Base-by-base conservation (phyloP, 140 eudicot species). In the Flaveria floridana region DNA sequence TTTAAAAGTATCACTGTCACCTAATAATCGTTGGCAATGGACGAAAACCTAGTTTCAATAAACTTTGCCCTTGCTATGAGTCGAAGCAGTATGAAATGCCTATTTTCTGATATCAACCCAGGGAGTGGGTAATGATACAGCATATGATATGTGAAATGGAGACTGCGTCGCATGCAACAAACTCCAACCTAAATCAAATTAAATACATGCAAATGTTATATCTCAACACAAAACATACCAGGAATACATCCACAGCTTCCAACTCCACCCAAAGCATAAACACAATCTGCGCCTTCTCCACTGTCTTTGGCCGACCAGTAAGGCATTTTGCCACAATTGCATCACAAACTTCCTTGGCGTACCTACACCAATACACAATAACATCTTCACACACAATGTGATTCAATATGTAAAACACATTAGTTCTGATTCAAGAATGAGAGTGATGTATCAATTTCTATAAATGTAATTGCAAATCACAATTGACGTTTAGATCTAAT, bases 201-300 rank as follows among this genome's bases (percentile, higher is more conserved):
- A 16, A 57, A 68, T 58, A 25, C 12, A 44, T 68, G 57, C 12
- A 21, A 70, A 44, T 71, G 30, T 1, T 13, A 72, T 16, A 70
- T 57, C 18, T 25, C 12, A 8, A 13, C 63, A 75, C 7, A 6
- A 63, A 72, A 76, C 88, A 62, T 95, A 95, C 99, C 97, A 91
- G 71, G 76, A 95, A 95, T 13, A 71, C 88, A 48, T 95, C 99
- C 70, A 87, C 96, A n/a, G 99, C 99, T 83, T 95, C 99, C 84
- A 95, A 85, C 87, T 95, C 99, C 44, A 95, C 87, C 99, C 99
- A 95, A 15, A 91, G 96, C 95, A 95, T 82, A 82, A 95, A 91
- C 44, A 82, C 87, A 9, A 76, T 73, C 68, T 91, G 99, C 25
- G 99, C 91, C 92, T 95, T 95, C 86, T 95, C 99, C 82, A 91